Percentiles rank a stretch among this genome's conserved stretches.
Conservation (phyloP, 257 asterid genomes). For the Ocimum tenuiflorum region DNA sequence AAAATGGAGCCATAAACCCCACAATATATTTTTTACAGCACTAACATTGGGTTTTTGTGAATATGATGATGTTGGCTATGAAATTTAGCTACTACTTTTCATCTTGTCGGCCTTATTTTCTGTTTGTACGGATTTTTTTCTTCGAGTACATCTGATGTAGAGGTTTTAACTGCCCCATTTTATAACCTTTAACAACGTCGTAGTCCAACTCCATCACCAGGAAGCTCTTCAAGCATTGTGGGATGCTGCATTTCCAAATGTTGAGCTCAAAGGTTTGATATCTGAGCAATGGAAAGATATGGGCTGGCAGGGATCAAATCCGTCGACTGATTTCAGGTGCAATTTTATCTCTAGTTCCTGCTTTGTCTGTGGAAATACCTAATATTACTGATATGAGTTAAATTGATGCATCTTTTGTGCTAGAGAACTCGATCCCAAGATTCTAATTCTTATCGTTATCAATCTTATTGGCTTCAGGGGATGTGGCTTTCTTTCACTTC, state of each 20-base stretch:
- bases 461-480: constrained; percentile 53
- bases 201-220: constrained; percentile 35
- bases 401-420: no score
- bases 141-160: neutral
- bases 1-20: no score
- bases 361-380: neutral
- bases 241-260: constrained; percentile 66
- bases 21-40: neutral
- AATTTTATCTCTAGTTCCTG: neutral
- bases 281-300: constrained; percentile 98
- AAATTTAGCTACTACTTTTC: no score
- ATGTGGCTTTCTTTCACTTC: constrained; percentile 84
- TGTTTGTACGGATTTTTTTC: no score
- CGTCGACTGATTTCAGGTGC: constrained; percentile 93
- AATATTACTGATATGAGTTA: no score
- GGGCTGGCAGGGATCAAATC: constrained; percentile 99
- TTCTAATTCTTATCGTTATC: constrained; percentile 23
- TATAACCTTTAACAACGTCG: constrained; percentile 12
- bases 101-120: no score
- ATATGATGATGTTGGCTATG: neutral
- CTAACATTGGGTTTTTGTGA: neutral
- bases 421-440: neutral
- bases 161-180: neutral
- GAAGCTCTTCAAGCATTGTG: constrained; percentile 72
- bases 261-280: constrained; percentile 59